phyloP scores from a whole-genome alignment of 352 stramenopile genomes.

The Phytophthora sp. region DNA sequence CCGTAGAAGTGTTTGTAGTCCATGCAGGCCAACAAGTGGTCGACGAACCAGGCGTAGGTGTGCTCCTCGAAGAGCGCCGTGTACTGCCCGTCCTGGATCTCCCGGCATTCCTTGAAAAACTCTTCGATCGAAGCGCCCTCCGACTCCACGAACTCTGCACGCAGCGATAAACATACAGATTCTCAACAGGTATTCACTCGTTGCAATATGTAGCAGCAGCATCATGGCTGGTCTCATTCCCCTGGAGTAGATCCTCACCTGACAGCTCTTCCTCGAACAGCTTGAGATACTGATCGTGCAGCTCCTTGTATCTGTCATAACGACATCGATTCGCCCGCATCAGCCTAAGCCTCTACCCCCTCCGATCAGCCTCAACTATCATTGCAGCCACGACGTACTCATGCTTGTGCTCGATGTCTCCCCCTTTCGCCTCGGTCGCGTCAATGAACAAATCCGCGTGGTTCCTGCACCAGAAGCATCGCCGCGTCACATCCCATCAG shows the following conservation, averaged over 20 bases:
- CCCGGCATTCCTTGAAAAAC: constrained; percentile 74
- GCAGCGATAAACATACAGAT: background rate
- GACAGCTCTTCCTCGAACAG: constrained; percentile 78
- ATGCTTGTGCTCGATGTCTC: constrained; percentile 80
- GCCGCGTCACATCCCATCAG: constrained; percentile 21
- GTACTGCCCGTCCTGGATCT: constrained; percentile 66
- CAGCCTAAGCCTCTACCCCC: too few relatives aligned
- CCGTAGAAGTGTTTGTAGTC: constrained; percentile 85
- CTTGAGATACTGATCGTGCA: constrained; percentile 77
- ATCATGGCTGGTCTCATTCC: background rate
- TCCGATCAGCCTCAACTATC: too few relatives aligned
- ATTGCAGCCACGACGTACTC: constrained; percentile 42
- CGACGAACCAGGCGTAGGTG: constrained; percentile 78
- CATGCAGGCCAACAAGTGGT: constrained; percentile 80
- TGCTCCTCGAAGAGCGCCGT: constrained; percentile 74
- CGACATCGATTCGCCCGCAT: background rate
- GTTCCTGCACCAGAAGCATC: constrained; percentile 39
- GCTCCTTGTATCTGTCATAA: constrained; percentile 65
- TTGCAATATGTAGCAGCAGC: background rate
- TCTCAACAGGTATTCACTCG: background rate
- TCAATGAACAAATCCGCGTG: constrained; percentile 69
- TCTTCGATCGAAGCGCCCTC: constrained; percentile 69
- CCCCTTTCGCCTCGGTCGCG: constrained; percentile 63
- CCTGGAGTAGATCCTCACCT: constrained; percentile 23
- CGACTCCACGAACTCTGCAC: constrained; percentile 72